phyloP scores from a whole-genome alignment of 805 yeast species.

The Suhomyces tanzawaensis region DNA sequence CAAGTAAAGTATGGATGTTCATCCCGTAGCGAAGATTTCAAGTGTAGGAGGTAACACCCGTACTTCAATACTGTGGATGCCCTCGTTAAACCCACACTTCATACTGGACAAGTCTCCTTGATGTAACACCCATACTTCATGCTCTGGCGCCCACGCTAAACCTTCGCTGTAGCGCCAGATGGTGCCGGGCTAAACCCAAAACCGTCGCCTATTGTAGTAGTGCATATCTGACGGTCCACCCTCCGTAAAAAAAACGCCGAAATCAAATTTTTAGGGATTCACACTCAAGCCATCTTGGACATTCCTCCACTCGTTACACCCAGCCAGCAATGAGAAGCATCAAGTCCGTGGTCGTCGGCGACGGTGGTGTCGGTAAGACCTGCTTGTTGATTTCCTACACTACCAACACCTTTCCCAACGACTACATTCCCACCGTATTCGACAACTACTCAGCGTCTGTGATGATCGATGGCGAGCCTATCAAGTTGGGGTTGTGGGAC shows the following conservation, averaged over 20 bases:
- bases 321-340: slow-evolving; percentile 64
- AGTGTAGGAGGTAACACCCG: too few relatives aligned
- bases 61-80: too few relatives aligned
- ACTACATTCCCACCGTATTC: slow-evolving; percentile 90
- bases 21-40: too few relatives aligned
- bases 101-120: too few relatives aligned
- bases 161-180: too few relatives aligned
- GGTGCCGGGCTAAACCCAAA: too few relatives aligned
- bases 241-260: background rate
- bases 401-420: slow-evolving; percentile 89
- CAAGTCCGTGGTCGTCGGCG: slow-evolving; percentile 92
- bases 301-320: background rate
- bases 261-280: background rate
- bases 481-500: slow-evolving; percentile 89
- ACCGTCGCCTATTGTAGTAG: background rate
- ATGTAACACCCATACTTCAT: too few relatives aligned
- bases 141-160: too few relatives aligned
- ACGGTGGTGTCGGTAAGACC: slow-evolving; percentile 95
- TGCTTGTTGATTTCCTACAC: slow-evolving; percentile 86
- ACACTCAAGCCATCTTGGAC: background rate
- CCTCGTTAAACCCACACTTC: too few relatives aligned
- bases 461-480: slow-evolving; percentile 76
- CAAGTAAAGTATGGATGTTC: too few relatives aligned
- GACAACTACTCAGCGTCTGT: slow-evolving; percentile 89
- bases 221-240: background rate